These are phyloP conservation scores for Bretschneidera sinensis DNA, from an alignment of 345 rosid species.

Conservation along the genomic window DNA sequence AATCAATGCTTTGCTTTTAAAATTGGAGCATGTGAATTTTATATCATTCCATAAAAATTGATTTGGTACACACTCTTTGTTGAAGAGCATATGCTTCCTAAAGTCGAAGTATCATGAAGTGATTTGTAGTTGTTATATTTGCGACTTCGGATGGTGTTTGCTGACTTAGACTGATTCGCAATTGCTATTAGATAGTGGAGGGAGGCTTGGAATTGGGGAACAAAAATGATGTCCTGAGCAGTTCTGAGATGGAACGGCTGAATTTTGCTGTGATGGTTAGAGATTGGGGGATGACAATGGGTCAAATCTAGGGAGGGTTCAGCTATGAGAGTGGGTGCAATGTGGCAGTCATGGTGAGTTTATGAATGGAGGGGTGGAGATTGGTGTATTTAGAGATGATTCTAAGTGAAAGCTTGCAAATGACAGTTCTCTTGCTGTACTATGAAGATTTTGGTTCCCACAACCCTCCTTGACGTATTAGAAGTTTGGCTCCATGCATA, in stretches of 20 bases:
- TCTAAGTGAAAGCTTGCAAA: background rate
- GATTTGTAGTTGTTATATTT: background rate
- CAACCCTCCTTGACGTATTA: too few species aligned
- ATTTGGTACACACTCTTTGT: background rate
- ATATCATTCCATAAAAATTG: background rate
- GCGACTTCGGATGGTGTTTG: background rate
- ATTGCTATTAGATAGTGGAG: background rate
- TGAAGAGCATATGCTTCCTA: background rate
- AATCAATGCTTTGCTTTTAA: too few species aligned
- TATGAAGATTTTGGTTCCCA: background rate
- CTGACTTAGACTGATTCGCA: background rate
- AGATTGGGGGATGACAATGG: background rate
- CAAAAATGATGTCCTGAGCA: background rate
- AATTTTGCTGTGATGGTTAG: background rate
- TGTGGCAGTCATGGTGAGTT: background rate
- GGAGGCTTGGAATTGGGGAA: background rate
- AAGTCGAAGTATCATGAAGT: too few species aligned
- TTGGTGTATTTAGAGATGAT: background rate
- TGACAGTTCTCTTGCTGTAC: background rate
- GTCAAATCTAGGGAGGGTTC: background rate
- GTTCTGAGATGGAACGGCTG: background rate
- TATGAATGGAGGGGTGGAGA: background rate
- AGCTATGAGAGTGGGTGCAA: background rate
- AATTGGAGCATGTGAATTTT: too few species aligned
- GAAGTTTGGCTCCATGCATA: background rate